phyloP scores from a whole-genome alignment of 1,139 yeast genomes.

The Saccharomyces hybrid region DNA sequence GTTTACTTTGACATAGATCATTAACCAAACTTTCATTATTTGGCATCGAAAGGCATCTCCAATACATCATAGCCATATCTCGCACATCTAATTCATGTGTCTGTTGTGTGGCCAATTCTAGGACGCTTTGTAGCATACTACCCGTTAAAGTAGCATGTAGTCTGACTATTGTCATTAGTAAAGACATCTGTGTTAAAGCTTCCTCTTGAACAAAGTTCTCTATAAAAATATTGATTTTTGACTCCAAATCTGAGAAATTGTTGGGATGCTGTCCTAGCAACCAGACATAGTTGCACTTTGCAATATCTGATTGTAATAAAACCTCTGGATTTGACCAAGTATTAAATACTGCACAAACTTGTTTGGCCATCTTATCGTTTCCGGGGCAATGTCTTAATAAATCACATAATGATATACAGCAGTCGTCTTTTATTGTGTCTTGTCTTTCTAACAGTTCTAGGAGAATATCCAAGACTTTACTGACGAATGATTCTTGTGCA shows the following conservation, averaged over 20 bases:
- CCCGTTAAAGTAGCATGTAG: slow-evolving; percentile 40
- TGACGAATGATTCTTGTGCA: slow-evolving; percentile 33
- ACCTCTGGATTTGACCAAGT: slow-evolving; percentile 26
- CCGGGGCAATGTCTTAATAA: slow-evolving; percentile 74
- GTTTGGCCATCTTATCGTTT: slow-evolving; percentile 31
- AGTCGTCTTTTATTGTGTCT: slow-evolving; percentile 73
- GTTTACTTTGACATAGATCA: slow-evolving; percentile 35
- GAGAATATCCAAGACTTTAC: slow-evolving; percentile 66
- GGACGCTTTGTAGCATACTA: slow-evolving; percentile 55
- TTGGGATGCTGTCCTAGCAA: slow-evolving; percentile 81
- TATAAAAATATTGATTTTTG: slow-evolving; percentile 43
- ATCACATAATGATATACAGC: slow-evolving; percentile 68
- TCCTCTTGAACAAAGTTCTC: slow-evolving; percentile 65
- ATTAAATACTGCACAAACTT: slow-evolving; percentile 24
- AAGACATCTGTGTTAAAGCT: slow-evolving; percentile 63
- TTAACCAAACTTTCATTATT: slow-evolving; percentile 22
- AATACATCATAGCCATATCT: slow-evolving; percentile 88
- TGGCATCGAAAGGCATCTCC: slow-evolving; percentile 79
- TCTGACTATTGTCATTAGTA: slow-evolving; percentile 74
- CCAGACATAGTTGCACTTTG: slow-evolving; percentile 57
- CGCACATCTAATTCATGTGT: slow-evolving; percentile 88
- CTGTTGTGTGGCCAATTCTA: slow-evolving; percentile 71
- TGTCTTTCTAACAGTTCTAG: slow-evolving; percentile 70
- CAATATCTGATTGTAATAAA: slow-evolving; percentile 22
- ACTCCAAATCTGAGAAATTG: slow-evolving; percentile 49